Base-by-base conservation (phyloP, 805 yeast genomes). In the Jamesozyma lodderae region DNA sequence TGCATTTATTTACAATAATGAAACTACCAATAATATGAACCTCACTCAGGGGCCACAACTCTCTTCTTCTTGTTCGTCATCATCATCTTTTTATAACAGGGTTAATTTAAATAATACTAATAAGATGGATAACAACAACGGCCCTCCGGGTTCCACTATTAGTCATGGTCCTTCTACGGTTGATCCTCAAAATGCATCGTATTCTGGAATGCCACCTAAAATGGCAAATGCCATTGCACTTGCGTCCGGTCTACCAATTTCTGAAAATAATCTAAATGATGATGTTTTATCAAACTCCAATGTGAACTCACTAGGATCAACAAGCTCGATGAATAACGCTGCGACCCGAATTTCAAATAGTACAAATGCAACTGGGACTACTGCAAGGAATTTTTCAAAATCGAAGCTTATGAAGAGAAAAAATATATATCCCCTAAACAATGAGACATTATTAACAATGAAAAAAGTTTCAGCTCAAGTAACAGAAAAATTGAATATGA, bases 401-500 rank as follows among this genome's bases (percentile, higher is more conserved):
- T 37, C 52, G 3, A 48, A 38, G 33, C 38, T 39, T 9, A 37
- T 45, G 13, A 51, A 51, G 23, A 48, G 45, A 19, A 48, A 43
- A 19, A 20, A 33, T 4, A 40, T 33, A 36, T 57, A 45, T 26
- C 59, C 59, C 9, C 42, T 59, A 31, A 49, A 46, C 41, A 48
- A 47, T 18, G 53, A 53, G 6, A 57, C 63, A 3, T 42, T 56
- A 14, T 40, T 33, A 11, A 36, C 45, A 21, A 44, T 57, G 45
- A 47, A 41, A 34, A 53, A 44, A 35, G 41, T 55, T 19, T 45
- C 53, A 4, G 34, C 36, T 13, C 44, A 48, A 18, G 41, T 52
- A 8, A 43, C 43, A 38, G 57, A 52, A n/a, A 52, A 52, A 32
- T 39, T 53, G 18, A 41, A 35, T 29, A 26, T 35, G 6, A 29